These are phyloP conservation scores for Erythrobasidium hasegawianum DNA, from an alignment of 1,284 basidiomycete species.

Conservation along the genomic window DNA sequence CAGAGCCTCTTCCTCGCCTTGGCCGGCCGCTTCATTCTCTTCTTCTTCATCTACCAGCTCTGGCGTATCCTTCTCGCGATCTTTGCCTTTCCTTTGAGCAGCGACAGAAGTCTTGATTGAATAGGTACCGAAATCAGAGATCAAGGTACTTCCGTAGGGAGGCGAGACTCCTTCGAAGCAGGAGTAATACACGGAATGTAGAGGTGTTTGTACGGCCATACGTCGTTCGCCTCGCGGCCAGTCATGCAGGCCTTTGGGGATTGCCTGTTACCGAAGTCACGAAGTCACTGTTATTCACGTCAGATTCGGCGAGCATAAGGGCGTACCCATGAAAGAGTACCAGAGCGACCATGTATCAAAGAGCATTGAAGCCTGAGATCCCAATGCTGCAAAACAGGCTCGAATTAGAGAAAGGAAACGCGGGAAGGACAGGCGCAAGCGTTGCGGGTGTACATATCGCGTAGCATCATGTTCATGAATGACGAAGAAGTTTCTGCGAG, in stretches of 20 bases:
- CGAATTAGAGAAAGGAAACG: no score
- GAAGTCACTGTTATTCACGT: no score
- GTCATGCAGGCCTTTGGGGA: constrained; percentile 1
- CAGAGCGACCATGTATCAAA: not conserved
- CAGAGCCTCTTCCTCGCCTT: not conserved
- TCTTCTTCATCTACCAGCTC: not conserved
- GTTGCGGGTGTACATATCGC: not conserved
- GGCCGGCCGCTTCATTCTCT: not conserved
- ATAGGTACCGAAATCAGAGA: constrained; percentile 3
- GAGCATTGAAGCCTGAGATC: not conserved
- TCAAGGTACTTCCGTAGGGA: not conserved
- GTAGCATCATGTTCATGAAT: constrained; percentile 10
- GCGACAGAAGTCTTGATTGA: not conserved
- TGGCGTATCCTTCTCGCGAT: not conserved
- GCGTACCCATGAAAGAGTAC: not conserved
- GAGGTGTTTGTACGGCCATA: not conserved
- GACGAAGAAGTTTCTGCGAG: constrained; percentile 3
- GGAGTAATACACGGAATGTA: not conserved
- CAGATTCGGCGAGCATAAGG: no score
- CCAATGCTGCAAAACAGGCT: not conserved
- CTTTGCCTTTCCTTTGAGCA: not conserved
- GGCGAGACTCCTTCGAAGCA: constrained; percentile 2
- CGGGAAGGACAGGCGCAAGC: no score
- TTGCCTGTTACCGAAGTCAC: not conserved
- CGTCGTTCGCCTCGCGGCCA: not conserved